These are phyloP conservation scores for Colletotrichum sp. DNA, from an alignment of 2,329 filamentous ascomycete genomes.

Conservation along the genomic window DNA sequence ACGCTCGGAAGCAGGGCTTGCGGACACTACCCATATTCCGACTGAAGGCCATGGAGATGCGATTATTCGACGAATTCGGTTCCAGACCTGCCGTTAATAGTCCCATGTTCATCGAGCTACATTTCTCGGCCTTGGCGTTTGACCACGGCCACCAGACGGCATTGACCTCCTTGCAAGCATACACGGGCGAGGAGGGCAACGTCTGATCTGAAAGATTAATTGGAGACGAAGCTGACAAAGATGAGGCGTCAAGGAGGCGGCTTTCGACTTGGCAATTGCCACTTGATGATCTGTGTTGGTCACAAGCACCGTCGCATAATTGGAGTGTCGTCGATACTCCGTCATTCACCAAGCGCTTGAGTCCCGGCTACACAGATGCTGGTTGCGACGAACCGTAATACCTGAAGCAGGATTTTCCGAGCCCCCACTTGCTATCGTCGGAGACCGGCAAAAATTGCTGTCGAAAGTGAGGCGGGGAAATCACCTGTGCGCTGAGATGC, in stretches of 20 bases:
- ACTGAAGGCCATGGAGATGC: not conserved
- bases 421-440: not conserved
- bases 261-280: not conserved
- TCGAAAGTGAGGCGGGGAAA: not conserved
- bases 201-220: not conserved
- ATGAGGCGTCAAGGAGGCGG: not conserved
- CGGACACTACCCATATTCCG: slow-evolving; percentile 6
- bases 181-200: not conserved
- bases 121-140: not conserved
- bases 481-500: not conserved
- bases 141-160: not conserved
- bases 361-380: not conserved
- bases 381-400: slow-evolving; percentile 4
- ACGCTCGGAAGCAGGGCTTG: slow-evolving; percentile 10
- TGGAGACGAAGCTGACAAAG: not conserved
- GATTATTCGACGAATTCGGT: not conserved
- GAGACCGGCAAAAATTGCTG: not conserved
- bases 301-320: not conserved
- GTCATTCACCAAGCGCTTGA: not conserved
- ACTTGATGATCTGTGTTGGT: not conserved
- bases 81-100: not conserved
- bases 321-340: not conserved
- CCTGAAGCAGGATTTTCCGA: not conserved
- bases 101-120: not conserved
- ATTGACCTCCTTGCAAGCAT: not conserved